These are phyloP conservation scores for Grosmannia serpens DNA, from an alignment of 2,329 filamentous ascomycete genomes.

Conservation along the genomic window DNA sequence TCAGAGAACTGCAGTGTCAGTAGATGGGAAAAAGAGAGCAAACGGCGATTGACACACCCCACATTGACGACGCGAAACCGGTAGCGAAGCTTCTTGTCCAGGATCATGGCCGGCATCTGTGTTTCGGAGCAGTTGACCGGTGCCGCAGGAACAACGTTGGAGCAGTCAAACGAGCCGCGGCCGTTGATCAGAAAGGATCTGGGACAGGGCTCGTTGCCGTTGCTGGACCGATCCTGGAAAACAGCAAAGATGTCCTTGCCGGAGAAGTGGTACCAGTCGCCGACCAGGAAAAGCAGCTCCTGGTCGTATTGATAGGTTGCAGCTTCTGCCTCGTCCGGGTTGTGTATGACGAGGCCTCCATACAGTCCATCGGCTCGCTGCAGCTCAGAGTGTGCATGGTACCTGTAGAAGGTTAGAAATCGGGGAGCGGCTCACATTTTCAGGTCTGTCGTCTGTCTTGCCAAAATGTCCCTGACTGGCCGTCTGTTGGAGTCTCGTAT, in stretches of 20 bases:
- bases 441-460: constrained; percentile 20
- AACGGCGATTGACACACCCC: constrained; percentile 6
- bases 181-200: constrained; percentile 37
- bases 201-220: constrained; percentile 27
- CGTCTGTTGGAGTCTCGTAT: constrained; percentile 28
- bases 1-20: constrained; percentile 9
- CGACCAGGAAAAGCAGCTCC: constrained; percentile 54
- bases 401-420: neutral
- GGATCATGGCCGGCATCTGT: constrained; percentile 3
- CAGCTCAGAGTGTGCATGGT: constrained; percentile 59
- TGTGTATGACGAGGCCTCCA: constrained; percentile 51
- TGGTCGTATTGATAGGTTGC: constrained; percentile 46
- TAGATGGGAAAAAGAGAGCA: neutral
- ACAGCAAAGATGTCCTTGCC: constrained; percentile 1
- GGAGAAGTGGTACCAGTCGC: constrained; percentile 44
- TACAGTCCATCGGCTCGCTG: constrained; percentile 59
- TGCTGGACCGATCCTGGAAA: constrained; percentile 7
- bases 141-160: constrained; percentile 29
- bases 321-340: constrained; percentile 38
- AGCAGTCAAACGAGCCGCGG: constrained; percentile 30
- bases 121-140: constrained; percentile 30
- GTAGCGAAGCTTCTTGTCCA: constrained; percentile 13
- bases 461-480: constrained; percentile 29
- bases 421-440: neutral
- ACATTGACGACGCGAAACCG: constrained; percentile 15